A percentile compares a stretch with the other conserved stretches of the same genome.
Conservation (phyloP, 768 basidiomycete genomes). For the Russula foetens region DNA sequence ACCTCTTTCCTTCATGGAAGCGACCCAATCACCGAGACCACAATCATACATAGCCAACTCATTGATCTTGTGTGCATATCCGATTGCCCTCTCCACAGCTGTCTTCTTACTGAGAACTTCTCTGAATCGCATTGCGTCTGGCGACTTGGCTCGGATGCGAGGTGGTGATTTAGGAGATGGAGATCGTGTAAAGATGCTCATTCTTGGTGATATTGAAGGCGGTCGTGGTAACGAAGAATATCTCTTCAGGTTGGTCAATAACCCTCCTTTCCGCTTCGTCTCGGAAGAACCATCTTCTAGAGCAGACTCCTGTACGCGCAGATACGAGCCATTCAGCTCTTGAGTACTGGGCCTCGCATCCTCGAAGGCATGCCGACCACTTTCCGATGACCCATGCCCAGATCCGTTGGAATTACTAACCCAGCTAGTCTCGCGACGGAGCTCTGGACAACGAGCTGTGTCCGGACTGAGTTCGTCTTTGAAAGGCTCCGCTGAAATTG, state of each 20-base stretch:
- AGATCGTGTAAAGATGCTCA: conserved; percentile 13
- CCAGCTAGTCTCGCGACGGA: conserved; percentile 25
- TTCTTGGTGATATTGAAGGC: conserved; percentile 35
- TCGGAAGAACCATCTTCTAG: conserved; percentile 6
- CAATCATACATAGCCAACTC: conserved; percentile 69
- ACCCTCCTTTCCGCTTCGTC: conserved; percentile 22
- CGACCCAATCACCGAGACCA: conserved; percentile 71
- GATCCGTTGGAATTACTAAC: conserved; percentile 22
- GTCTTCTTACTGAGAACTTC: conserved; percentile 53
- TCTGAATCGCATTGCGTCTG: conserved; percentile 61
- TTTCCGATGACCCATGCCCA: conserved; percentile 18
- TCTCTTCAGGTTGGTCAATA: conserved; percentile 32
- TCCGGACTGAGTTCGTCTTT: not conserved
- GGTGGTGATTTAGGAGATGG: conserved; percentile 21
- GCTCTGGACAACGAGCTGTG: not conserved
- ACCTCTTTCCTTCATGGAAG: conserved; percentile 50
- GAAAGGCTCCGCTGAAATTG: not conserved
- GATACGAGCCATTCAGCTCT: not conserved
- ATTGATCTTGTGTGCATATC: conserved; percentile 79
- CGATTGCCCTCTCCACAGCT: conserved; percentile 56
- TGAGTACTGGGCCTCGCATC: not conserved
- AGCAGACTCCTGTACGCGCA: not conserved
- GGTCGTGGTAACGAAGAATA: conserved; percentile 57
- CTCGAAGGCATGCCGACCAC: conserved; percentile 17
- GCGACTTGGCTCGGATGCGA: conserved; percentile 36